phyloP scores from a whole-genome alignment of 116 monocot genomes.

The Iris pallida region DNA sequence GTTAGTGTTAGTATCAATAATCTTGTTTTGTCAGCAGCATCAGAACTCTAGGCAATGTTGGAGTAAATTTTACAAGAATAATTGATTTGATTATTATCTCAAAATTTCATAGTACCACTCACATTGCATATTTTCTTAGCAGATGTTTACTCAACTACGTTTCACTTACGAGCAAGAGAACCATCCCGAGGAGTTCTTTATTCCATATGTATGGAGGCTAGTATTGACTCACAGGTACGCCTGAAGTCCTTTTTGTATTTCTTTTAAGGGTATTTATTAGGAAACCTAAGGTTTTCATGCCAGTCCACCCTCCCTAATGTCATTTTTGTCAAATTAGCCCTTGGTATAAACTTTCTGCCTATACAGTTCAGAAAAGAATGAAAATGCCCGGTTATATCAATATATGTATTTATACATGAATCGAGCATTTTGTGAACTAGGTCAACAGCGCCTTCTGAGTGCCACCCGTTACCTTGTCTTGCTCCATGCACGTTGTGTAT shows the following conservation, averaged over 20 bases:
- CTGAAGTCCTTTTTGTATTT: neutral
- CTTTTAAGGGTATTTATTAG: neutral
- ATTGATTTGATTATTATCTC: constrained; percentile 1
- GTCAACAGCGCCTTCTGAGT: too few relatives aligned
- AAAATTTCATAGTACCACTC: neutral
- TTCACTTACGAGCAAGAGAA: constrained; percentile 99
- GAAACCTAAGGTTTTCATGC: too few relatives aligned
- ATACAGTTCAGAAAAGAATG: too few relatives aligned
- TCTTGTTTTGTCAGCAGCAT: neutral
- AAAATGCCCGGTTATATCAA: too few relatives aligned
- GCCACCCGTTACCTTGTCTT: too few relatives aligned
- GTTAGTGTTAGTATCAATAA: constrained; percentile 20
- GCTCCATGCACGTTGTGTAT: too few relatives aligned
- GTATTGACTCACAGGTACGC: constrained; percentile 64
- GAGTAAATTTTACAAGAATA: neutral
- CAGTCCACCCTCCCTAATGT: too few relatives aligned
- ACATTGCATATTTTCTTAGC: constrained; percentile 3
- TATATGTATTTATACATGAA: too few relatives aligned
- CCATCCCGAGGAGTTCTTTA: constrained; percentile 97
- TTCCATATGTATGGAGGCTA: constrained; percentile 89
- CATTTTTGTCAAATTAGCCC: too few relatives aligned
- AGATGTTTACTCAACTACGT: constrained; percentile 94
- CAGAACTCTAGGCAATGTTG: neutral
- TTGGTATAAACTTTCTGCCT: too few relatives aligned
- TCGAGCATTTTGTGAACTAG: too few relatives aligned